These are phyloP conservation scores for Odontarrhena argentea DNA, from an alignment of 345 rosid species.

Conservation along the genomic window DNA sequence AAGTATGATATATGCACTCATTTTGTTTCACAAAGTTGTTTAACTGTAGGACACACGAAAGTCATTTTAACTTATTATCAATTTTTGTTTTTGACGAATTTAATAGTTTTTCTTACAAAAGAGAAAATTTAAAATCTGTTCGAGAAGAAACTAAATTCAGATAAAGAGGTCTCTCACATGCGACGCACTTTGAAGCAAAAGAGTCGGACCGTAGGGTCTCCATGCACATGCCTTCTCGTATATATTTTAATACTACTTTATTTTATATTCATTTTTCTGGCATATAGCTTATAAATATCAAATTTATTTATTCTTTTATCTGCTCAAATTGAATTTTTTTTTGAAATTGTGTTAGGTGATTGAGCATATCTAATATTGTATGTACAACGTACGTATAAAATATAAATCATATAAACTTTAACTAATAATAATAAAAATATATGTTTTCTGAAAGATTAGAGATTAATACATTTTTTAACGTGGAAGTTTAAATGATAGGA, in stretches of 20 bases:
- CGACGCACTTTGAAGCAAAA: constrained; percentile 40
- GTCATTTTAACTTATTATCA: constrained; percentile 30
- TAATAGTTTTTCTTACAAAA: not conserved
- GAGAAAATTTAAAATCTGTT: constrained; percentile 7
- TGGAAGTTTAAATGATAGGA: not conserved
- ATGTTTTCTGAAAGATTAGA: not conserved
- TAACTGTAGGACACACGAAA: constrained; percentile 35
- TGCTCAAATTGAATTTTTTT: not conserved
- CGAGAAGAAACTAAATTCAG: constrained; percentile 41
- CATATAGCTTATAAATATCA: constrained; percentile 31
- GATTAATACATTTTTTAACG: not conserved
- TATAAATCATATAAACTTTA: not conserved
- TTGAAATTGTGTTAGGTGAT: constrained; percentile 17
- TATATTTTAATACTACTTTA: constrained; percentile 9
- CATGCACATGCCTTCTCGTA: constrained; percentile 45
- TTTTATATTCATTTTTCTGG: constrained; percentile 11
- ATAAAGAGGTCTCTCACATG: constrained; percentile 45
- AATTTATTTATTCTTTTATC: not conserved
- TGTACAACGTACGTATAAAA: not conserved
- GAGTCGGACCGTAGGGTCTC: constrained; percentile 44
- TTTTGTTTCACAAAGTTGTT: constrained; percentile 39
- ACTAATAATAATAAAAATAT: not conserved
- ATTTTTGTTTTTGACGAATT: not conserved
- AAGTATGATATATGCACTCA: constrained; percentile 32
- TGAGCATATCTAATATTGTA: not conserved